phyloP scores from a whole-genome alignment of 2,329 filamentous ascomycete species.

The Bipolaris bicolor region DNA sequence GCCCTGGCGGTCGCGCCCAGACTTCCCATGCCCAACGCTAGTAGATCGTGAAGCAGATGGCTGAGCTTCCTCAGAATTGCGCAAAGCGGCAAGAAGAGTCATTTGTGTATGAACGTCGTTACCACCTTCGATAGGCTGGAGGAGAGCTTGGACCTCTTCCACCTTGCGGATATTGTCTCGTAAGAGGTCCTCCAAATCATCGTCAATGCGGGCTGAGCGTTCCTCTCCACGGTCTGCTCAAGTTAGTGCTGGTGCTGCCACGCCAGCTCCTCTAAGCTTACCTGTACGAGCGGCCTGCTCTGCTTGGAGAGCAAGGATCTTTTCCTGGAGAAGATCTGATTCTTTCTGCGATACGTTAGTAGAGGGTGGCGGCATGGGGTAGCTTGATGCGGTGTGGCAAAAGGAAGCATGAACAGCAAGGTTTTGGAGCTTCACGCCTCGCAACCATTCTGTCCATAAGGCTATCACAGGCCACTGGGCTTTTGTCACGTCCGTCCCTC shows the following conservation, averaged over 20 bases:
- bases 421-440: neutral
- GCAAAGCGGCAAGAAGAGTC: slow-evolving; percentile 55
- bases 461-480: neutral
- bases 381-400: neutral
- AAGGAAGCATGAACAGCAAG: neutral
- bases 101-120: slow-evolving; percentile 53
- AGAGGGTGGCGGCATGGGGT: neutral
- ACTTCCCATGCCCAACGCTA: slow-evolving; percentile 42
- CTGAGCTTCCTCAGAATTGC: slow-evolving; percentile 53
- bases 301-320: slow-evolving; percentile 37
- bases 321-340: slow-evolving; percentile 41
- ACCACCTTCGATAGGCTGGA: slow-evolving; percentile 50
- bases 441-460: neutral
- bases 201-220: slow-evolving; percentile 51
- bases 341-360: slow-evolving; percentile 33
- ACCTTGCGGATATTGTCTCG: slow-evolving; percentile 57
- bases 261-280: slow-evolving; percentile 15
- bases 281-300: slow-evolving; percentile 39
- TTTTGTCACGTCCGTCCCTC: neutral
- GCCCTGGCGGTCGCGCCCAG: slow-evolving; percentile 45
- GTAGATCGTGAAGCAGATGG: slow-evolving; percentile 44
- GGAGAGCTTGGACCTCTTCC: slow-evolving; percentile 53
- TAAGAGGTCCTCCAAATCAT: slow-evolving; percentile 54
- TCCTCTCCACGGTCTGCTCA: slow-evolving; percentile 42
- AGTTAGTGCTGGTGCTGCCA: slow-evolving; percentile 10